Evolutionary conservation across 345 rosid species (phyloP), one percentile per base, ranked within the genome.

Genomic region (Jatropha curcas): DNA sequence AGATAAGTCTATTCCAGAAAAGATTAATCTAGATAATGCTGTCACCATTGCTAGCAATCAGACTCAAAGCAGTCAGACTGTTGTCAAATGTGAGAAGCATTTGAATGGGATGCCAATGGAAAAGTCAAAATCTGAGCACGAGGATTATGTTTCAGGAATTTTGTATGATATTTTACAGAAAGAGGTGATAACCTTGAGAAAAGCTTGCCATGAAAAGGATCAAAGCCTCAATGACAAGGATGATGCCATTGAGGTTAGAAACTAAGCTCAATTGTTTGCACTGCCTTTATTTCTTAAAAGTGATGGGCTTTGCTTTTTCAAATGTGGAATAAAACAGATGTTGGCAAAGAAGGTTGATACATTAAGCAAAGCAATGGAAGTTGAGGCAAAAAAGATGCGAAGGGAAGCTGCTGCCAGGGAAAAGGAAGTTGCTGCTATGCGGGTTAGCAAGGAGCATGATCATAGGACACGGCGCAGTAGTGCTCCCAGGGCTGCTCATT

Each of bases 271-370:
- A 28, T 39, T 60, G 14, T 55, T 57, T 25, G 17, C 16, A 20
- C 43, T 27, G 11, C 48, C 48, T 1, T 60, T 30, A 30, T 22
- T 30, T 31, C 13, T 45, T 41, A n/a, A 34, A 37, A 17, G 16
- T 62, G 25, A 76, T 71, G 31, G 20, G 1, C 16, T 33, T 39
- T 34, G 25, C 39, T 61, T 22, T 22, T 72, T 58, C 16, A 9
- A 24, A 10, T 35, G 33, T 67, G 16, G 7, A 19, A 39, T 43
- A 22, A 66, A 27, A 20, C 79, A 83, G 84, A 83, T 80, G 82
- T 70, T 83, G 73, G 86, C 82, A 16, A 83, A 80, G 86, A 83
- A 83, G 74, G 86, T 83, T 19, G 84, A 83, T 24, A 80, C 77
- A 25, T 72, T 83, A 64, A 80, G 73, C 56, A 83, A 76, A 73